Evolutionary conservation across 2,329 filamentous ascomycete genomes (phyloP), one percentile per base, ranked within the genome.

Genomic region (Dactylellina sp.): DNA sequence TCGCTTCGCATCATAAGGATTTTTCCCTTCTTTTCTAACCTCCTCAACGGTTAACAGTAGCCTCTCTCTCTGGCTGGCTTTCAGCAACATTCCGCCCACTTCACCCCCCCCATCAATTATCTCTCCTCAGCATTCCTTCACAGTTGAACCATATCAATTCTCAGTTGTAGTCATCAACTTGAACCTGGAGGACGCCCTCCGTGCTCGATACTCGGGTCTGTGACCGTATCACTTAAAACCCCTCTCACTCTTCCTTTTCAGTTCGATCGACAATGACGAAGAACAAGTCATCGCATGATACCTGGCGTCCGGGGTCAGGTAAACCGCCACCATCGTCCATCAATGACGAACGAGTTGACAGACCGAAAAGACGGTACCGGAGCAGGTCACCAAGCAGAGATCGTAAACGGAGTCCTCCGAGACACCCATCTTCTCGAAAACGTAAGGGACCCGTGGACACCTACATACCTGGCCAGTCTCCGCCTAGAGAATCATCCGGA

Each of bases 311-410:
- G 1, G 60, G 28, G 16, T 20, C 47, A 7, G 68, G 68, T 7
- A 72, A 72, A 52, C 60, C 52, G 14, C 68, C 60, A 6, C 68
- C 60, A 14, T 3, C 52, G n/a, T n/a, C n/a, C 2, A 55, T 46
- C 16, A 49, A 37, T 24, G 68, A 72, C 14, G 68, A 72, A 22
- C 32, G 68, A 35, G 35, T 46, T 7, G 68, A 72, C n/a, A 39
- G 68, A 32, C 24, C 68, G 7, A 72, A 72, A 22, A 47, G 60
- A 37, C 32, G 68, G 44, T 60, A 60, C 40, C 44, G 52, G 18
- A 72, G 68, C 22, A 37, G 68, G 14, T 65, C 68, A 9, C 44
- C 60, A 16, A 72, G 68, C 40, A 63, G 68, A 42, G 68, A 72
- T 18, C 59, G 68, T 9, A 71, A 62, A 57, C 57, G 59, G 7